Percentiles rank a stretch among this genome's conserved stretches.
Evolutionary conservation across 2,329 filamentous ascomycete genomes (phyloP).

Genomic region (Aspergillus quadricinctus): DNA sequence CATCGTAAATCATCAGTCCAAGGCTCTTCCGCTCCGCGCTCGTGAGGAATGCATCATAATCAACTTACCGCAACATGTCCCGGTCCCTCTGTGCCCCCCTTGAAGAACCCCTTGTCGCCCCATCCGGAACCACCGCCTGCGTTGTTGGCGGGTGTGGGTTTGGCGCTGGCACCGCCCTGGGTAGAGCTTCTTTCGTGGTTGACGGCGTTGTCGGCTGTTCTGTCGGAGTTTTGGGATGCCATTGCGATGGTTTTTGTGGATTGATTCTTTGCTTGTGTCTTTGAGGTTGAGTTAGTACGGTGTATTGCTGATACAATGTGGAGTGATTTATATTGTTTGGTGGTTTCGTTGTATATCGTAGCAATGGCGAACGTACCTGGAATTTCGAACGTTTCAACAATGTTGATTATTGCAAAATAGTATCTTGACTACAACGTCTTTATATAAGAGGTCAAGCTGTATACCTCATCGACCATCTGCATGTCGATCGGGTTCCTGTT

Average conservation of each 20-base stretch:
- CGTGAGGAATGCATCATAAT: not conserved
- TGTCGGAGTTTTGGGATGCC: conserved; percentile 1
- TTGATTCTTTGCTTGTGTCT: not conserved
- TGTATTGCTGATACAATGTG: not conserved
- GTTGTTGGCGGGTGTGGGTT: conserved; percentile 29
- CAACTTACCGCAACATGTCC: conserved; percentile 24
- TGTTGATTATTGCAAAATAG: not conserved
- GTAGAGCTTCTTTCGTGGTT: conserved; percentile 15
- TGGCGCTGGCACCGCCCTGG: conserved; percentile 20
- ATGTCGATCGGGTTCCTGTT: not conserved
- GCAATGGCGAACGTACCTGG: not conserved
- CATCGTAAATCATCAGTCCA: not conserved
- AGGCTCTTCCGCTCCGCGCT: not conserved
- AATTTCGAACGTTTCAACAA: not conserved
- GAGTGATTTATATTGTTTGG: not conserved
- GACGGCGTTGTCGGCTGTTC: not conserved
- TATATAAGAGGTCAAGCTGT: not conserved
- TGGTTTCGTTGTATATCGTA: not conserved
- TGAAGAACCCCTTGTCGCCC: conserved; percentile 19
- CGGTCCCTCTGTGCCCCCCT: conserved; percentile 18
- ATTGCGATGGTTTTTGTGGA: conserved; percentile 7
- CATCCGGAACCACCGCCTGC: conserved; percentile 16
- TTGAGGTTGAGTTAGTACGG: not conserved
- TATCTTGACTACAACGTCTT: not conserved
- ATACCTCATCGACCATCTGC: not conserved